Conservation (phyloP, 2,329 filamentous ascomycete genomes). For the Pyrenochaeta sp. region DNA sequence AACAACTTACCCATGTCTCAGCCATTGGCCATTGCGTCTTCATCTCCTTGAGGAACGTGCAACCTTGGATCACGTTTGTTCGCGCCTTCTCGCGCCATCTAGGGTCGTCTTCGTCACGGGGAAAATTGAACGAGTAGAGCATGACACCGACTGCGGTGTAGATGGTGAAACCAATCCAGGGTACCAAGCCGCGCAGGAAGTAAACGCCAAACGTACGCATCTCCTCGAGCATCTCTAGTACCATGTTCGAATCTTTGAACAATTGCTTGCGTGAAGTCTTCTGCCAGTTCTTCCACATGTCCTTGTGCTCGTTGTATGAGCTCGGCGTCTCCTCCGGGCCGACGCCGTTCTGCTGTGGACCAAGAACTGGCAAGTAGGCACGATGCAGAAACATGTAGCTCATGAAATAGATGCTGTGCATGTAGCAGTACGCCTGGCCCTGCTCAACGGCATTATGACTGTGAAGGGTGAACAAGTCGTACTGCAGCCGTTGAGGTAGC, state of each 20-base stretch:
- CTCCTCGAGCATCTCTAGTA: slow-evolving; percentile 53
- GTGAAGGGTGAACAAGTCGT: slow-evolving; percentile 50
- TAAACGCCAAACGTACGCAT: slow-evolving; percentile 52
- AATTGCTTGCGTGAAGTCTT: slow-evolving; percentile 46
- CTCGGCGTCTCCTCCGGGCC: slow-evolving; percentile 40
- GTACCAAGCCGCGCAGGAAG: slow-evolving; percentile 51
- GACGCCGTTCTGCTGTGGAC: slow-evolving; percentile 38
- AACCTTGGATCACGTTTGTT: slow-evolving; percentile 47
- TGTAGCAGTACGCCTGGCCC: slow-evolving; percentile 53
- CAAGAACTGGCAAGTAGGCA: slow-evolving; percentile 50
- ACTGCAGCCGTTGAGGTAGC: slow-evolving; percentile 46
- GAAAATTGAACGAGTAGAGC: slow-evolving; percentile 51
- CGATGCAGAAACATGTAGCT: slow-evolving; percentile 53
- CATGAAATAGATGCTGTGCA: slow-evolving; percentile 55
- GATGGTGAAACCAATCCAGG: slow-evolving; percentile 54
- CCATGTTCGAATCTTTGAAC: slow-evolving; percentile 47
- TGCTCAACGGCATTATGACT: slow-evolving; percentile 54
- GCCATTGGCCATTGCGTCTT: slow-evolving; percentile 54
- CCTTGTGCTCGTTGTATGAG: slow-evolving; percentile 42
- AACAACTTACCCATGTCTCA: slow-evolving; percentile 45
- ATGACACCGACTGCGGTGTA: slow-evolving; percentile 53
- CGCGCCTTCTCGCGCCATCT: slow-evolving; percentile 42
- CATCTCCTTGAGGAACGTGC: slow-evolving; percentile 51
- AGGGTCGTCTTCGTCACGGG: slow-evolving; percentile 46
- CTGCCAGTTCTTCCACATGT: slow-evolving; percentile 50